Conservation (phyloP, 345 rosid species). For the Corchorus olitorius region DNA sequence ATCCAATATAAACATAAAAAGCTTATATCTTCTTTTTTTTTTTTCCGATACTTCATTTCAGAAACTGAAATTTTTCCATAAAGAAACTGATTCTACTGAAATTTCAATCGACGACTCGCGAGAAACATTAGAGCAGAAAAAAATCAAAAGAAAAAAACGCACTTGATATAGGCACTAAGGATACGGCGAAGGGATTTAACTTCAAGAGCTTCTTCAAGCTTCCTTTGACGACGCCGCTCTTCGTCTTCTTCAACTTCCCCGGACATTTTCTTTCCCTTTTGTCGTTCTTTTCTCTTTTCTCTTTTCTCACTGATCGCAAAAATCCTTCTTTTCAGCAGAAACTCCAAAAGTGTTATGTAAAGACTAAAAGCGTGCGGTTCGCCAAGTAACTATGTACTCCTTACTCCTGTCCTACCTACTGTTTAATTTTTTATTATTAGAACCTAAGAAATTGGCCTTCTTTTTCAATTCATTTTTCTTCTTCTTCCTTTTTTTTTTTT, state of each 20-base stretch:
- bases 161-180: slow-evolving; percentile 96
- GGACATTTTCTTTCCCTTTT: slow-evolving; percentile 7
- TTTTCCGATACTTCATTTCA: not conserved
- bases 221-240: slow-evolving; percentile 63
- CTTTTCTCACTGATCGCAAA: not conserved
- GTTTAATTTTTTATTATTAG: no score
- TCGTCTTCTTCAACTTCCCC: slow-evolving; percentile 56
- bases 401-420: no score
- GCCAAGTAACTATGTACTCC: no score
- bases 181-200: slow-evolving; percentile 94
- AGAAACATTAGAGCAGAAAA: not conserved
- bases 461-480: no score
- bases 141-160: not conserved
- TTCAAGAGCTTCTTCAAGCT: slow-evolving; percentile 91
- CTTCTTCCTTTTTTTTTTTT: no score
- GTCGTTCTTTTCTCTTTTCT: slow-evolving; percentile 1
- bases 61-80: no score
- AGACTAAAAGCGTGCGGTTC: not conserved
- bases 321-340: not conserved
- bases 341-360: not conserved
- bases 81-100: no score
- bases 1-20: not conserved
- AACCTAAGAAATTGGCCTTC: no score
- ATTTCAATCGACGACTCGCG: not conserved
- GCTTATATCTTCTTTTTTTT: not conserved